These are phyloP conservation scores for Sporothrix pallida DNA, from an alignment of 2,329 filamentous ascomycete species.

Conservation along the genomic window DNA sequence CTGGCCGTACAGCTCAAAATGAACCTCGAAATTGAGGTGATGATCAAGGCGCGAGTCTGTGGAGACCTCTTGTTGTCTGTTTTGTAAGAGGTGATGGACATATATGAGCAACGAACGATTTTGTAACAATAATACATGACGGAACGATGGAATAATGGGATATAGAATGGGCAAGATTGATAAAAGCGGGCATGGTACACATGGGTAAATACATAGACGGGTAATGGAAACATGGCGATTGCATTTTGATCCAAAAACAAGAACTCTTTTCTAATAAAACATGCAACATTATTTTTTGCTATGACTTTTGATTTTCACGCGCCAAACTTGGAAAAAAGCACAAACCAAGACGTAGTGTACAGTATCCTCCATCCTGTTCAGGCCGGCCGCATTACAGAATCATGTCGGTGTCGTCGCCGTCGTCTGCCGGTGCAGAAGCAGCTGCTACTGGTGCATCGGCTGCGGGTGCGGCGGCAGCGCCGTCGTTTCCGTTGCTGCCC, in stretches of 20 bases:
- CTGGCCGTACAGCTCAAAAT: conserved; percentile 67
- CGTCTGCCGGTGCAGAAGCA: conserved; percentile 42
- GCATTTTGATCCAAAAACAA: too few relatives aligned
- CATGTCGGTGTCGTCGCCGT: conserved; percentile 43
- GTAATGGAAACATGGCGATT: too few relatives aligned
- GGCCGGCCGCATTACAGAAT: conserved; percentile 38
- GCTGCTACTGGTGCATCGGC: conserved; percentile 43
- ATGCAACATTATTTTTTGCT: too few relatives aligned
- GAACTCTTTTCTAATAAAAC: too few relatives aligned
- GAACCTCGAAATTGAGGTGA: conserved; percentile 71
- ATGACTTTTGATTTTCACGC: too few relatives aligned
- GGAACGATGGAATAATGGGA: not conserved
- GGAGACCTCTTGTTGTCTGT: conserved; percentile 70
- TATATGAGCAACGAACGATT: not conserved
- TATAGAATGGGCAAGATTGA: too few relatives aligned
- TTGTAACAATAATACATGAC: not conserved
- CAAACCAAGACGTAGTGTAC: not conserved
- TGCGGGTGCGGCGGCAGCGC: conserved; percentile 41
- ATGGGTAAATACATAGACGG: not conserved
- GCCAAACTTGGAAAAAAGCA: not conserved
- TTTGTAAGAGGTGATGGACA: conserved; percentile 16
- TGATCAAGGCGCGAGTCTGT: conserved; percentile 70
- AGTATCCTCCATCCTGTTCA: not conserved
- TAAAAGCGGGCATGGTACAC: too few relatives aligned
- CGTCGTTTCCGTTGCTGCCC: conserved; percentile 43